Percentiles rank a stretch among this genome's conserved stretches.
These are phyloP conservation scores for Collybia sordida DNA, from an alignment of 768 basidiomycete genomes.

Conservation along the genomic window DNA sequence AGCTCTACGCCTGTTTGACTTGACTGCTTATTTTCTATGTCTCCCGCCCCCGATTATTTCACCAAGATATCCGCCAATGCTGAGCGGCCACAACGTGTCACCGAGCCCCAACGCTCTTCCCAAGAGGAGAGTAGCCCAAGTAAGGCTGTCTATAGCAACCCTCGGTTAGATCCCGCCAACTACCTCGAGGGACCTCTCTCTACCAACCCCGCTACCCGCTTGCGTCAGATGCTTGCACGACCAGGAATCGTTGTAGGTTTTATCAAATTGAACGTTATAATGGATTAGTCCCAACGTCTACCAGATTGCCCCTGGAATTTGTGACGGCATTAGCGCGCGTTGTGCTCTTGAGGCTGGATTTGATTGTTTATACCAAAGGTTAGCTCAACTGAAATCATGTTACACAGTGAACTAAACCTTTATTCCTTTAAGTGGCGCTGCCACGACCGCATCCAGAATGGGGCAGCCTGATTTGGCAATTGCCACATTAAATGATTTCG, in stretches of 20 bases:
- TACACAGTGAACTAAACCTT: not conserved
- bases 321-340: slow-evolving; percentile 78
- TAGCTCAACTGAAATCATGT: not conserved
- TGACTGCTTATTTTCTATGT: slow-evolving; percentile 4
- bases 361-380: slow-evolving; percentile 76
- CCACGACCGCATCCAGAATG: slow-evolving; percentile 76
- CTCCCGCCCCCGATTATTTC: slow-evolving; percentile 22
- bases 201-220: slow-evolving; percentile 64
- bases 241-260: slow-evolving; percentile 75
- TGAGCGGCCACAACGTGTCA: not conserved
- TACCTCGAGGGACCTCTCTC: slow-evolving; percentile 71
- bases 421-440: slow-evolving; percentile 53
- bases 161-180: slow-evolving; percentile 68
- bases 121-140: not conserved
- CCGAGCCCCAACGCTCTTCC: not conserved
- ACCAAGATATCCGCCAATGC: slow-evolving; percentile 5
- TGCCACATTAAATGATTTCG: slow-evolving; percentile 77
- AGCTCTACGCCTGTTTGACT: not conserved
- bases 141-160: slow-evolving; percentile 52
- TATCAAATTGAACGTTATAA: not conserved
- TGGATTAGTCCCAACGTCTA: not conserved
- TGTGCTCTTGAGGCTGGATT: slow-evolving; percentile 82
- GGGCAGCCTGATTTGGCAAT: slow-evolving; percentile 81
- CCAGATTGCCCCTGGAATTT: slow-evolving; percentile 76
- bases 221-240: slow-evolving; percentile 67